These are phyloP conservation scores for Pseudogymnoascus sp. DNA, from an alignment of 2,329 filamentous ascomycete species.

Conservation along the genomic window DNA sequence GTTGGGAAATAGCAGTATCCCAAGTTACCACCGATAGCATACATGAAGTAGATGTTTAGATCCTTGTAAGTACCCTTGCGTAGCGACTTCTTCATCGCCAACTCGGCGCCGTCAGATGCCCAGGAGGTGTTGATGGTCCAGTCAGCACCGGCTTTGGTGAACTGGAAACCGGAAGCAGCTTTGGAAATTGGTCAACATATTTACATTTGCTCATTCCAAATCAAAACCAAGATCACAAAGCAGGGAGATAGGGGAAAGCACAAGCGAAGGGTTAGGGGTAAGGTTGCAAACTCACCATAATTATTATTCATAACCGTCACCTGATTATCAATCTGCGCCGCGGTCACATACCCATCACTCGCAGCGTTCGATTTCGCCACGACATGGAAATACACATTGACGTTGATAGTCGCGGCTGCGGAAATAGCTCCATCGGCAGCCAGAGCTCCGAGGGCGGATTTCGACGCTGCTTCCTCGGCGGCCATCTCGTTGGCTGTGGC, in stretches of 20 bases:
- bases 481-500: constrained; percentile 13
- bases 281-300: constrained; percentile 10
- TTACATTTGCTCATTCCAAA: background rate
- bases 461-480: constrained; percentile 9
- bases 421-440: constrained; percentile 8
- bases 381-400: constrained; percentile 30
- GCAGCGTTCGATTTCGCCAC: constrained; percentile 20
- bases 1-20: constrained; percentile 23
- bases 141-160: constrained; percentile 24
- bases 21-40: constrained; percentile 16
- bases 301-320: constrained; percentile 18
- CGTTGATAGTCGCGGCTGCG: constrained; percentile 18
- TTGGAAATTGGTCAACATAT: constrained; percentile 15
- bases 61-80: constrained; percentile 31
- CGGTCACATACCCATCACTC: constrained; percentile 22
- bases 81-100: constrained; percentile 37
- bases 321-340: constrained; percentile 20
- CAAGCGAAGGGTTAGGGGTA: background rate
- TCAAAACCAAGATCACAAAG: background rate
- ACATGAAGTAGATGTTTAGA: constrained; percentile 28
- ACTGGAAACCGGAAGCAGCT: constrained; percentile 23
- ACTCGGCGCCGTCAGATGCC: constrained; percentile 28
- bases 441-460: constrained; percentile 1
- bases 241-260: background rate
- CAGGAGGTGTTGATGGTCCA: constrained; percentile 28